Evolutionary conservation across 179 eudicot species (phyloP), one percentile per base, ranked within the genome.

Genomic region (Heliamphora pulchella): DNA sequence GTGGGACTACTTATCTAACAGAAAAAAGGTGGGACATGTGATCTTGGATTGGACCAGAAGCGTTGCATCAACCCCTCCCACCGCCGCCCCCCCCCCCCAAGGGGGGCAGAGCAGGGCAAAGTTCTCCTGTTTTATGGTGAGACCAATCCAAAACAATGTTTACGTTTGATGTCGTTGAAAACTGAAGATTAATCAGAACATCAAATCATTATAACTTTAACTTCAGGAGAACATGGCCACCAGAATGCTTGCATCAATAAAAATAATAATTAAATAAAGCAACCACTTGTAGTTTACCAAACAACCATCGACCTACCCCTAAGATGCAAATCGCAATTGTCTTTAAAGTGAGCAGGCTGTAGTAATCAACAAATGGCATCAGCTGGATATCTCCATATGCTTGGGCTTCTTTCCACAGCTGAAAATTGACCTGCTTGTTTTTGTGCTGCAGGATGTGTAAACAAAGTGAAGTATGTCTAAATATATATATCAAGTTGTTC

Each of bases 291-390:
- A 68, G n/a, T 59, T 59, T 31, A 48, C 59, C 13, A 62, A 76
- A 43, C 22, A 80, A 61, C 67, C 6, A 80, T 53, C 43, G 62
- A 82, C 91, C 65, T 91, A 93, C 97, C 91, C 98, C 98, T 71
- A 93, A 76, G 80, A 88, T 88, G 93, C 97, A 93, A 80, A 95
- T 90, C 41, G 98, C 94, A 73, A 93, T 84, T 18, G 98, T 92
- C 86, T 95, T 95, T 81, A 92, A 87, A 83, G 87, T 90, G 83
- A 95, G 91, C 81, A 95, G 84, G 84, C 93, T 88, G 89, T 95
- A 95, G 81, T 95, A 95, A 83, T 95, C 98, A 78, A 95, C 97
- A 89, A 93, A 95, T 68, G 98, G 98, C 98, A 95, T 91, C 87
- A 95, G 78, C 84, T 95, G 98, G 80, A 93, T 88, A 85, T 95